Evolutionary conservation across 2,329 filamentous ascomycete genomes (phyloP), one percentile per base, ranked within the genome.

Genomic region (Conoideocrella luteorostrata): DNA sequence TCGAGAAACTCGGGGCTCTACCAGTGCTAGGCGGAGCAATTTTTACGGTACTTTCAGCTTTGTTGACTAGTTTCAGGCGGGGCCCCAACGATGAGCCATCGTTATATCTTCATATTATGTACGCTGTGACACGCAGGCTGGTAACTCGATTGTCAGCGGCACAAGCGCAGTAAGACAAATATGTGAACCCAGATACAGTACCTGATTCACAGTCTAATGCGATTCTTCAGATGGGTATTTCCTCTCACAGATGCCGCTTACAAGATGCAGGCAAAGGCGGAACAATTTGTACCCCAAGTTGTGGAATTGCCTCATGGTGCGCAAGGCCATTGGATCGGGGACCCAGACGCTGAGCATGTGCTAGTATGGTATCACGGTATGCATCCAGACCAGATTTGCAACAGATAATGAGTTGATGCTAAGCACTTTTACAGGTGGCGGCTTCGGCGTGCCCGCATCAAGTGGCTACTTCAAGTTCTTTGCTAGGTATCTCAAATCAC

Each of bases 281-380:
- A 24, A 6, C 34, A 40, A 1, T 17, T 49, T 4, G n/a, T 41
- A 26, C 43, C 41, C 5, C 40, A 46, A 9, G 47, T 46, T 6
- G 36, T 54, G 5, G 49, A 50, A 17, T 38, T 52, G 7, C 29
- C 18, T 7, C 44, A 52, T 41, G 50, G 49, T 10, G 50, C 43
- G 1, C 43, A 49, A 36, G 52, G 49, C 23, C 49, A 52, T 24
- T 54, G 52, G 52, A 49, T 54, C 2, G 52, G 52, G 6, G 40
- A 52, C 34, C 44, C 47, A 22, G 35, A 48, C 26, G 50, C 52
- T 2, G 32, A 44, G 13, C 40, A 47, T 12, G 52, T 54, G 6
- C 41, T 54, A 7, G 38, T 54, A 33, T 54, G 52, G 52, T 54
- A 47, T 38, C 52, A 54, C 15, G 52, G 51, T 53, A 35, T 28